Percentiles rank a stretch among this genome's conserved stretches.
phyloP scores from a whole-genome alignment of 371 early-diverging fungal species.

The Mucor plumbeus region DNA sequence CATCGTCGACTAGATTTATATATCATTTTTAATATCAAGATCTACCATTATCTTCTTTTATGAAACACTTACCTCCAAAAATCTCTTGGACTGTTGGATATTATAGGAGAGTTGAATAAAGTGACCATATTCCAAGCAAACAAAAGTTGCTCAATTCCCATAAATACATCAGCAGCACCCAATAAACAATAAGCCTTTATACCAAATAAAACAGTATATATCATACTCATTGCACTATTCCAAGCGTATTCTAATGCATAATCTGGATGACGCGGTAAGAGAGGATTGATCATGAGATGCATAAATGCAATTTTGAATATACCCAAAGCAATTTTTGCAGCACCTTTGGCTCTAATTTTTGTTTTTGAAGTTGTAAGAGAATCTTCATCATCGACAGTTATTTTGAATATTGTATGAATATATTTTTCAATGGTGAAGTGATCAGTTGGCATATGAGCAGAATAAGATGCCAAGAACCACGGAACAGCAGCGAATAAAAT shows the following conservation, averaged over 20 bases:
- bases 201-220: conserved; percentile 31
- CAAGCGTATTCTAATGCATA: conserved; percentile 35
- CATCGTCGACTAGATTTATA: conserved; percentile 39
- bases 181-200: conserved; percentile 36
- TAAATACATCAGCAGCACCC: conserved; percentile 30
- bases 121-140: conserved; percentile 31
- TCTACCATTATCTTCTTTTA: neutral
- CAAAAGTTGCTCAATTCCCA: conserved; percentile 29
- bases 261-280: conserved; percentile 18
- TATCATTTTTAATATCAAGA: neutral
- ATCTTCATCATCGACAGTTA: neutral
- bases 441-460: conserved; percentile 24
- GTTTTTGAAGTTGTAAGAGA: neutral
- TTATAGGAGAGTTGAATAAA: conserved; percentile 38
- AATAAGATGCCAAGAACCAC: conserved; percentile 29
- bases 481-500: conserved; percentile 25
- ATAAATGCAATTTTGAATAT: conserved; percentile 31
- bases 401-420: neutral
- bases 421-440: conserved; percentile 6
- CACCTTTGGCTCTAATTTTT: conserved; percentile 25
- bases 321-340: conserved; percentile 26
- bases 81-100: conserved; percentile 43
- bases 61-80: conserved; percentile 42
- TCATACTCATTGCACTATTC: conserved; percentile 17
- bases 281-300: conserved; percentile 27